Percentiles rank a stretch among this genome's conserved stretches.
Evolutionary conservation across 176 grass and related monocot genomes (phyloP).

Genomic region (Metroxylon sagu): DNA sequence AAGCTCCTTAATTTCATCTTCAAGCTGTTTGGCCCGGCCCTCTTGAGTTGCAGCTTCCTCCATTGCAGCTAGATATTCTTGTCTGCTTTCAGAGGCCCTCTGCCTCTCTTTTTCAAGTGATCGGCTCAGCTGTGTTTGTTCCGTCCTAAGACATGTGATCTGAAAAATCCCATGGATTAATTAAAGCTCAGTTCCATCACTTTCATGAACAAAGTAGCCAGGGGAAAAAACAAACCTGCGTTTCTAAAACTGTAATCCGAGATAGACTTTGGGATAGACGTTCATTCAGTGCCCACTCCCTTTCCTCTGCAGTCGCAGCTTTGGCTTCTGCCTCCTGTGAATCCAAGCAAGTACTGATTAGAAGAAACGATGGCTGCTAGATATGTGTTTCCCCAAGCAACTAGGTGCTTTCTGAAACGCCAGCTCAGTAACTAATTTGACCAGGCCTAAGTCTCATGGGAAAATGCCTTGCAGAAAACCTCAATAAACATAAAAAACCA

Average conservation of each 20-base stretch:
- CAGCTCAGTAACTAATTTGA: too few relatives aligned
- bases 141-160: constrained; percentile 96
- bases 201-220: background rate
- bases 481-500: too few relatives aligned
- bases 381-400: too few relatives aligned
- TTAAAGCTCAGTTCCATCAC: too few relatives aligned
- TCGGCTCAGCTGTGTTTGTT: constrained; percentile 94
- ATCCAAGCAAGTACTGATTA: constrained; percentile 1
- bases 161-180: constrained; percentile 11
- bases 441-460: too few relatives aligned
- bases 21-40: constrained; percentile 78
- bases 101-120: constrained; percentile 99
- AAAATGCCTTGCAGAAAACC: too few relatives aligned
- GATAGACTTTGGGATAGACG: constrained; percentile 74
- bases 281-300: constrained; percentile 76
- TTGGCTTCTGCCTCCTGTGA: constrained; percentile 98
- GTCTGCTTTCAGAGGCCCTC: constrained; percentile 96
- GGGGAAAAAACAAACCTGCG: constrained; percentile 51
- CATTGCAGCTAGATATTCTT: constrained; percentile 83
- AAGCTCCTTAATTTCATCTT: constrained; percentile 92
- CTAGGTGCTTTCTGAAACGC: too few relatives aligned
- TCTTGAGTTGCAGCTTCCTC: constrained; percentile 89
- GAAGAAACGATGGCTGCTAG: too few relatives aligned
- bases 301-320: constrained; percentile 93
- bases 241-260: constrained; percentile 86